These are phyloP conservation scores for Coccomyxa sp. DNA, from an alignment of 139 green algal genomes.

Conservation along the genomic window DNA sequence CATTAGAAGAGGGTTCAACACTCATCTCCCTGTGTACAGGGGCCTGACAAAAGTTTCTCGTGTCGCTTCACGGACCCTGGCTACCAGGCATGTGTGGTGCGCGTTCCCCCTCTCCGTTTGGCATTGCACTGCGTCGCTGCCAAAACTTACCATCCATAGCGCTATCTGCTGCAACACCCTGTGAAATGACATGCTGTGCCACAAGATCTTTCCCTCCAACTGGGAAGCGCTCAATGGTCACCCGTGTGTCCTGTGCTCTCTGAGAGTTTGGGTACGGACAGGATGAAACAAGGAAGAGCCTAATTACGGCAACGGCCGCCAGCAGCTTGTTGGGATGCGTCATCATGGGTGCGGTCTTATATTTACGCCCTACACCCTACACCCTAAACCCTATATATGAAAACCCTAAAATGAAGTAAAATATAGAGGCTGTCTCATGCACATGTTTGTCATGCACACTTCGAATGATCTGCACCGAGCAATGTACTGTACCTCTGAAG, in stretches of 20 bases:
- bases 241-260: not conserved
- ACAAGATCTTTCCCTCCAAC: slow-evolving; percentile 3
- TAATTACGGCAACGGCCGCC: slow-evolving; percentile 72
- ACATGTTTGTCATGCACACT: not conserved
- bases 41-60: slow-evolving; percentile 1
- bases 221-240: no score
- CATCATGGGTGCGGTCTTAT: slow-evolving; percentile 54
- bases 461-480: not conserved
- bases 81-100: slow-evolving; percentile 36
- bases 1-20: no score
- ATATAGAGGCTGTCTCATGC: not conserved
- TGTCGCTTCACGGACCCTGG: slow-evolving; percentile 27
- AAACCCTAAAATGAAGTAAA: no score
- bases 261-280: not conserved
- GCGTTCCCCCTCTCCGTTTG: not conserved
- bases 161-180: not conserved
- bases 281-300: slow-evolving; percentile 21
- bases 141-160: not conserved
- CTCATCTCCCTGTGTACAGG: not conserved
- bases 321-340: slow-evolving; percentile 57
- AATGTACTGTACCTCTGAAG: not conserved
- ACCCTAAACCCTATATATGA: no score
- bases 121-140: not conserved
- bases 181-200: not conserved
- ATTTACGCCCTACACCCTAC: not conserved